phyloP scores from a whole-genome alignment of 108 stramenopile species.

The Fragilaria crotonensis region DNA sequence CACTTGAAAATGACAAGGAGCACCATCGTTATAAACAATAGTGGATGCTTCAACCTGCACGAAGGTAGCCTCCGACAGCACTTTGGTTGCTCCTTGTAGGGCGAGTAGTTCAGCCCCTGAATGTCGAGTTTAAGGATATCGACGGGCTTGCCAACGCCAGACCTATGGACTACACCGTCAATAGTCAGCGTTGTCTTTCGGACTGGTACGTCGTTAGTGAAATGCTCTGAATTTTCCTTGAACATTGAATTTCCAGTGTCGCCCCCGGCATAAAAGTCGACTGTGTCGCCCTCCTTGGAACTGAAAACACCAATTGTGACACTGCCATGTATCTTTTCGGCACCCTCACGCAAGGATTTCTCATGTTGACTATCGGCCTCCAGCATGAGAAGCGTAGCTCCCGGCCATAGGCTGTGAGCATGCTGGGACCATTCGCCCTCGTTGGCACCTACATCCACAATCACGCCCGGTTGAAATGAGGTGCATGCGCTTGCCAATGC shows the following conservation, averaged over 20 bases:
- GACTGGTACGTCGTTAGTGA: slow-evolving; percentile 2
- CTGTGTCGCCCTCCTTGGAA: slow-evolving; percentile 3
- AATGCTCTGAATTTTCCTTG: slow-evolving; percentile 16
- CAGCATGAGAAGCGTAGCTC: slow-evolving; percentile 13
- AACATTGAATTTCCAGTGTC: slow-evolving; percentile 28
- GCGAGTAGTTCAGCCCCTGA: slow-evolving; percentile 22
- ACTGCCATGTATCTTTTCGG: not conserved
- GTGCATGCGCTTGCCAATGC: too few relatives aligned
- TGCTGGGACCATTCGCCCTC: slow-evolving; percentile 13
- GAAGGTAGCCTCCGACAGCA: slow-evolving; percentile 20
- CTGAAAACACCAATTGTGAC: slow-evolving; percentile 16
- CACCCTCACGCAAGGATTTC: slow-evolving; percentile 3
- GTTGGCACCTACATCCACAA: slow-evolving; percentile 34
- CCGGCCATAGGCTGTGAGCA: slow-evolving; percentile 4
- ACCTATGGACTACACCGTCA: slow-evolving; percentile 12
- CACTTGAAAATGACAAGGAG: slow-evolving; percentile 19
- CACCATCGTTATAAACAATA: slow-evolving; percentile 28
- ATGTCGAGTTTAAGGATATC: slow-evolving; percentile 29
- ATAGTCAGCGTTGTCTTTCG: slow-evolving; percentile 15
- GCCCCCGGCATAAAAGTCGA: slow-evolving; percentile 9
- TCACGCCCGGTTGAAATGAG: slow-evolving; percentile 13
- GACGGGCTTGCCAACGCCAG: slow-evolving; percentile 4
- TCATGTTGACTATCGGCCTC: slow-evolving; percentile 10
- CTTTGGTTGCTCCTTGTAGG: slow-evolving; percentile 13
- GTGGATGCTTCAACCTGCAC: slow-evolving; percentile 26